Evolutionary conservation across 2,329 filamentous ascomycete genomes (phyloP).

Genomic region (Byssoonygena ceratinophila): DNA sequence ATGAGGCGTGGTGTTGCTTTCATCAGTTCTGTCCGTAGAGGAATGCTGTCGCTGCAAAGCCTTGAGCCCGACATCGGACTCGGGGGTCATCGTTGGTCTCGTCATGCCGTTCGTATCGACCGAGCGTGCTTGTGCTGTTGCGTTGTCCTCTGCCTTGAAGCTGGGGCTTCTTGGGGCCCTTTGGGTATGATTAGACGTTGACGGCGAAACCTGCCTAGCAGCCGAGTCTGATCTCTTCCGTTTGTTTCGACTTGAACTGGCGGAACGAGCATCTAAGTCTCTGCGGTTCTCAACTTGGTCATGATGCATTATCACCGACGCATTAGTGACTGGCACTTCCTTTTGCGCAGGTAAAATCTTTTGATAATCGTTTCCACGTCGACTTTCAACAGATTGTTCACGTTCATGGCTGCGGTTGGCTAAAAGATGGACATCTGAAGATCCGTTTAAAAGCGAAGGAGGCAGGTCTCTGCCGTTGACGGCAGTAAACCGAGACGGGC

Average conservation of each 20-base stretch:
- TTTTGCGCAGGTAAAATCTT: slow-evolving; percentile 21
- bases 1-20: slow-evolving; percentile 21
- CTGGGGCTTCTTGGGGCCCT: slow-evolving; percentile 30
- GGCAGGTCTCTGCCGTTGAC: slow-evolving; percentile 35
- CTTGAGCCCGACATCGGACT: slow-evolving; percentile 13
- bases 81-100: slow-evolving; percentile 17
- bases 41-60: slow-evolving; percentile 2
- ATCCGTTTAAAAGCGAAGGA: slow-evolving; percentile 12
- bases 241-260: slow-evolving; percentile 36
- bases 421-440: slow-evolving; percentile 14
- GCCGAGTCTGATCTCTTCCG: slow-evolving; percentile 58
- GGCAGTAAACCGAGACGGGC: slow-evolving; percentile 38
- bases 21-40: slow-evolving; percentile 20
- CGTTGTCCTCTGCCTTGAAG: slow-evolving; percentile 29
- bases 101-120: slow-evolving; percentile 18
- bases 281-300: slow-evolving; percentile 20
- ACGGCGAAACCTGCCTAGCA: slow-evolving; percentile 34
- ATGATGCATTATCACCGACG: slow-evolving; percentile 28
- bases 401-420: slow-evolving; percentile 16
- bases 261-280: slow-evolving; percentile 39
- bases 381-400: slow-evolving; percentile 14
- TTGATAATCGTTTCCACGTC: slow-evolving; percentile 16
- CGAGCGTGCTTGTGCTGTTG: slow-evolving; percentile 20
- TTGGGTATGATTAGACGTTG: slow-evolving; percentile 30
- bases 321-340: slow-evolving; percentile 43